Evolutionary conservation across 352 stramenopile species (phyloP).

Genomic region (Phytophthora fragariae): DNA sequence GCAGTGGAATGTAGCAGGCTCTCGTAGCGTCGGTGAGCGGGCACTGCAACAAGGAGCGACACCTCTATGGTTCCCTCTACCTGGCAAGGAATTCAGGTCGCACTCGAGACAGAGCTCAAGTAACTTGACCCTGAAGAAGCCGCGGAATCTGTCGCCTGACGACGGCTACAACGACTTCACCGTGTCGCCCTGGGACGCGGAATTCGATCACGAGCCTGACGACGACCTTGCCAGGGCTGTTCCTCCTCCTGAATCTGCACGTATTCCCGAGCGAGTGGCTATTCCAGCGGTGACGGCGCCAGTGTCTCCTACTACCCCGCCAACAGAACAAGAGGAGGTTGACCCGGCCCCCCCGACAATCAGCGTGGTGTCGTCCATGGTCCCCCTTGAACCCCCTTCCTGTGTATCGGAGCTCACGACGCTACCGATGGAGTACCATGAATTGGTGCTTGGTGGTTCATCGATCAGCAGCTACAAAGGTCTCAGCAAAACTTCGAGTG

Average conservation of each 20-base stretch:
- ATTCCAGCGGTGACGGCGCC: neutral
- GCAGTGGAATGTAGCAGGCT: neutral
- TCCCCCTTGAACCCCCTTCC: constrained; percentile 17
- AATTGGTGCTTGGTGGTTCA: constrained; percentile 31
- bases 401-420: constrained; percentile 35
- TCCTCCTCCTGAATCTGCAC: constrained; percentile 14
- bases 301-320: neutral
- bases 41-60: neutral
- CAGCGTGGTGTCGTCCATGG: constrained; percentile 15
- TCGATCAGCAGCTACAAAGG: constrained; percentile 16
- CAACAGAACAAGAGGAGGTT: neutral
- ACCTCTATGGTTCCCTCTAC: constrained; percentile 7
- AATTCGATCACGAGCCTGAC: constrained; percentile 32
- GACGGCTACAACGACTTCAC: constrained; percentile 29
- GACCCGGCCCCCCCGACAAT: constrained; percentile 4
- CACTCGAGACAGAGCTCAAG: neutral
- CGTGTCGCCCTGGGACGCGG: constrained; percentile 40
- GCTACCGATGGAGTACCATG: constrained; percentile 37
- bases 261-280: neutral
- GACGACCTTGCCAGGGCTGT: constrained; percentile 29
- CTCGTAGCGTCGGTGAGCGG: constrained; percentile 1
- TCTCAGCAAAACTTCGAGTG: constrained; percentile 21
- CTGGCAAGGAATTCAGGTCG: constrained; percentile 13
- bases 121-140: constrained; percentile 1
- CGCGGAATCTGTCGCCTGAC: constrained; percentile 14